Evolutionary conservation across 2,329 filamentous ascomycete species (phyloP), one percentile per base, ranked within the genome.

Genomic region (Fusarium haematococcum): DNA sequence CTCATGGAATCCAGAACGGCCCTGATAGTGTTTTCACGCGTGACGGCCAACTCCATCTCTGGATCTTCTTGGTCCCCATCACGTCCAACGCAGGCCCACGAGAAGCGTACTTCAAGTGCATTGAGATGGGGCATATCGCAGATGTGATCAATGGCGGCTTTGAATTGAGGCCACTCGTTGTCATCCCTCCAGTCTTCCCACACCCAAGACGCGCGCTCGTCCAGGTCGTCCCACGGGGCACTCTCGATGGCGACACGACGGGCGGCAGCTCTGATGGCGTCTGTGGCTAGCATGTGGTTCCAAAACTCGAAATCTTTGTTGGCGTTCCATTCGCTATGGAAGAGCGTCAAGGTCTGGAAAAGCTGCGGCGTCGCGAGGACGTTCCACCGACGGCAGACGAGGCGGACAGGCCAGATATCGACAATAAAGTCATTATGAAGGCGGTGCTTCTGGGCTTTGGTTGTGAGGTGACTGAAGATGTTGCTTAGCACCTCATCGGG

Each of bases 301-400:
- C 41, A 45, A 23, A 45, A 23, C 1, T 45, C 41, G 41, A 45
- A 45, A 45, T 45, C 41, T 45, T 8, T 23, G 13, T 23, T 45
- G 41, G 41, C 41, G 41, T 20, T 20, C 41, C 41, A 45, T 45
- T 45, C 41, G 11, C 41, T 45, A 23, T 45, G 41, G 41, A 45
- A 45, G 0, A 75, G 63, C 2, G 56, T 27, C 9, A 67, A 0
- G 0, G 41, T 52, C 1, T 35, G 67, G 20, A 73, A 75, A 14
- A 67, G 62, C 0, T 68, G 48, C 0, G 41, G 13, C 4, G 20
- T 67, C 0, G 50, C 61, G 0, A 73, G 18, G 1, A 10, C 16
- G 25, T 70, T 73, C 71, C 73, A 75, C 6, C 2, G 50, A 23
- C 32, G 73, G 14, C 71, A 70, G 0, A 74, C 69, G 1, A 73